phyloP scores from a whole-genome alignment of 2,329 filamentous ascomycete species.

The Xylariaceae sp. region DNA sequence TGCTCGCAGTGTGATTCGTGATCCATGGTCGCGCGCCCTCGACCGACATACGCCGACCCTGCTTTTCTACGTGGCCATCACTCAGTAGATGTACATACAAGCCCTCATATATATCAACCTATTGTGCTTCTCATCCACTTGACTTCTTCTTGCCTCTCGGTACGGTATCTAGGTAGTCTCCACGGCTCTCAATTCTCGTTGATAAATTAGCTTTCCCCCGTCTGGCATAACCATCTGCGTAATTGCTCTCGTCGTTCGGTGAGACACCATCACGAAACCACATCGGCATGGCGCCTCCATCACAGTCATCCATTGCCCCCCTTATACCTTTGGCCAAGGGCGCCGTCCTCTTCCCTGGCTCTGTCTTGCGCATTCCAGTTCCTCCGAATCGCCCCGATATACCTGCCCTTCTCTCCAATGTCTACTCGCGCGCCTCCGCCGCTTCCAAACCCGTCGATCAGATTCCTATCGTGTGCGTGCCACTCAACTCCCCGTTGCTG shows the following conservation, averaged over 20 bases:
- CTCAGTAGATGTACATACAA: too few species aligned
- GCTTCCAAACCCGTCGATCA: constrained; percentile 62
- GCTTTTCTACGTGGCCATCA: too few species aligned
- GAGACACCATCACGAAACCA: background rate
- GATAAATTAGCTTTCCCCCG: too few species aligned
- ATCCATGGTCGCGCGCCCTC: too few species aligned
- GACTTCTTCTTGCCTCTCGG: too few species aligned
- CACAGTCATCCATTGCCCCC: constrained; percentile 56
- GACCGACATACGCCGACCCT: too few species aligned
- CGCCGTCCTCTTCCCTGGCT: constrained; percentile 79
- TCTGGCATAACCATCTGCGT: too few species aligned
- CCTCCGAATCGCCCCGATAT: constrained; percentile 79
- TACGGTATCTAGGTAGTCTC: too few species aligned
- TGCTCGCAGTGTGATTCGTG: too few species aligned
- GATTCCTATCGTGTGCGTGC: constrained; percentile 84
- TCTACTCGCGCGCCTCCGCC: constrained; percentile 74
- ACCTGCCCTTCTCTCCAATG: constrained; percentile 78
- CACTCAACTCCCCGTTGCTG: constrained; percentile 73
- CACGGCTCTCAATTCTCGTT: too few species aligned
- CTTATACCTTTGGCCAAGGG: constrained; percentile 80
- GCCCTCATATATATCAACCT: too few species aligned
- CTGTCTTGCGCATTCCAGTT: constrained; percentile 80
- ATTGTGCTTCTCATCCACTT: too few species aligned
- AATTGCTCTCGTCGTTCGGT: background rate
- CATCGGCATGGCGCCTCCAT: constrained; percentile 28